Conservation (phyloP, 352 stramenopile species). For the Pythium aristosporum region DNA sequence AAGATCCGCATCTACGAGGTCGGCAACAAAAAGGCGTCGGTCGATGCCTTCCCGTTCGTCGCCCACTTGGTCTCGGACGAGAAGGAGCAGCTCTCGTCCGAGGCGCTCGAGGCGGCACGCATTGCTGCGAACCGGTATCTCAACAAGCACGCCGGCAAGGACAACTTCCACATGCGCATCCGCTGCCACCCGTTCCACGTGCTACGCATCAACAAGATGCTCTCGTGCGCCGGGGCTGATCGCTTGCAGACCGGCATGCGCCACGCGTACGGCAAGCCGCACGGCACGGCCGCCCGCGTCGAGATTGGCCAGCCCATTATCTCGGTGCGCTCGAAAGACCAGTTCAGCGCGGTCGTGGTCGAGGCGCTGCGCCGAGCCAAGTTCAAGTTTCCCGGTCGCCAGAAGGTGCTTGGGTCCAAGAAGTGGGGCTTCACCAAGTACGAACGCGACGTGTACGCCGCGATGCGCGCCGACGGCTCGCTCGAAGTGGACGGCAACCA, state of each 20-base stretch:
- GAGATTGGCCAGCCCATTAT: conserved; percentile 99
- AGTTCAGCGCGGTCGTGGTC: conserved; percentile 91
- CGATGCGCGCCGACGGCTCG: conserved; percentile 93
- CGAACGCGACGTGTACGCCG: conserved; percentile 96
- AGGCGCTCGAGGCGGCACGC: conserved; percentile 98
- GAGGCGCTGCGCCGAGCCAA: conserved; percentile 99
- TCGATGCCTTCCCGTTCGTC: conserved; percentile 98
- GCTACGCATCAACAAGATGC: conserved; percentile 99
- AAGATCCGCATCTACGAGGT: conserved; percentile 99
- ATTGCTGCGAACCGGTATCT: conserved; percentile 99
- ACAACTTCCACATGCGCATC: conserved; percentile 99
- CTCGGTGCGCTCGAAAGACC: conserved; percentile 96
- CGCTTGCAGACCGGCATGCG: conserved; percentile 98
- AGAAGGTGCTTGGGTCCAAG: conserved; percentile 99
- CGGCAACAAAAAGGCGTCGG: conserved; percentile 97
- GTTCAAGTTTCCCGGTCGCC: conserved; percentile 99
- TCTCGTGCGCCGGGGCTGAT: conserved; percentile 99
- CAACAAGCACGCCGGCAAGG: conserved; percentile 97
- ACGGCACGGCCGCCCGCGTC: conserved; percentile 96
- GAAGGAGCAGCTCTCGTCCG: conserved; percentile 94
- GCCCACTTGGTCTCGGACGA: conserved; percentile 95
- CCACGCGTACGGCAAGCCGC: conserved; percentile 99
- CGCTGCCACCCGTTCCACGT: conserved; percentile 99
- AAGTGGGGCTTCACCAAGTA: conserved; percentile 94
- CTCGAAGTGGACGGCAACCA: conserved; percentile 97